Percentiles rank a stretch among this genome's conserved stretches.
Evolutionary conservation across 2,329 filamentous ascomycete species (phyloP).

Genomic region (Scedosporium aurantiacum): DNA sequence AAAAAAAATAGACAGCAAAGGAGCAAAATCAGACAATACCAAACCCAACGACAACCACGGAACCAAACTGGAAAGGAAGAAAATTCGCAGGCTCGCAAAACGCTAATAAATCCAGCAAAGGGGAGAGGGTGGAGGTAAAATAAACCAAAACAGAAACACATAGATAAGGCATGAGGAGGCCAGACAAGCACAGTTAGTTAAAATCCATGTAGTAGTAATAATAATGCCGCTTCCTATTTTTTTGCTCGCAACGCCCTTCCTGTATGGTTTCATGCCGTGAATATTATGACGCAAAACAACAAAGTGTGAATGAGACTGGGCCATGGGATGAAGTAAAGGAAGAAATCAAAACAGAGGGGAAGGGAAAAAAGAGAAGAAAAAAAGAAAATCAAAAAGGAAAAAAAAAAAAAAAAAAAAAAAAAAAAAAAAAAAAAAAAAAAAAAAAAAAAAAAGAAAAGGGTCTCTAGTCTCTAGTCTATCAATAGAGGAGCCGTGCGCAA

Average conservation of each 20-base stretch:
- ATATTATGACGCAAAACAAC: background rate
- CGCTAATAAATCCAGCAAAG: background rate
- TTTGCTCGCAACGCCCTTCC: conserved; percentile 2
- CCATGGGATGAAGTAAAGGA: background rate
- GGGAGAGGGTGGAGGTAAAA: background rate
- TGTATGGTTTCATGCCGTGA: conserved; percentile 3
- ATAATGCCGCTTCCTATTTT: background rate
- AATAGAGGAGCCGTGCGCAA: too few relatives aligned
- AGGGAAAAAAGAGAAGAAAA: background rate
- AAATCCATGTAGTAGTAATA: background rate
- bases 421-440: conserved; percentile 1
- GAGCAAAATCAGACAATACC: background rate
- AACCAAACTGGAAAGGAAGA: too few relatives aligned
- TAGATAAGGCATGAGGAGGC: background rate
- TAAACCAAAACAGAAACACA: background rate
- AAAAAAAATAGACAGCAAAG: background rate
- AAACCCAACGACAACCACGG: background rate
- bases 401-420: background rate
- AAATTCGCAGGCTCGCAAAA: too few relatives aligned
- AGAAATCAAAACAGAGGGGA: background rate
- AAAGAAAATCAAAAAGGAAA: background rate
- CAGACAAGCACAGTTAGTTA: background rate
- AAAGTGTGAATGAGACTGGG: background rate
- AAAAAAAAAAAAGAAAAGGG: conserved; percentile 5
- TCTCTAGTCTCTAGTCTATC: background rate